Evolutionary conservation across 2,329 filamentous ascomycete genomes (phyloP).

Genomic region (Aspergillus intermedius): DNA sequence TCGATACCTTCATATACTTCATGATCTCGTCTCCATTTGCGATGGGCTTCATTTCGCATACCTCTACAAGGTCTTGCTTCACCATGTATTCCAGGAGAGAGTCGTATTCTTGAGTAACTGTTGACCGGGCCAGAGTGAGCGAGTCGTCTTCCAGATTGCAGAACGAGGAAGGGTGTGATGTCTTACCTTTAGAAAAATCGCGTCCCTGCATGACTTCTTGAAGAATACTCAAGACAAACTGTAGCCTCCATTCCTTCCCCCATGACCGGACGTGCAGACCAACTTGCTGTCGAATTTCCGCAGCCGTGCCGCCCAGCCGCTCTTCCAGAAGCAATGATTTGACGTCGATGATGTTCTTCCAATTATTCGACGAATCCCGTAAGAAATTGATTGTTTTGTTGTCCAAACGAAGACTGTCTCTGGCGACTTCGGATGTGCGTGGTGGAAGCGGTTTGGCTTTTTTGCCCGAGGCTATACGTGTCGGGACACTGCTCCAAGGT

Average conservation of each 20-base stretch:
- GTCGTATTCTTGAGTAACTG: constrained; percentile 47
- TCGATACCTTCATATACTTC: constrained; percentile 57
- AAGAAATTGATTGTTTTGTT: constrained; percentile 69
- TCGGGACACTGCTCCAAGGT: constrained; percentile 59
- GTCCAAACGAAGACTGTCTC: constrained; percentile 71
- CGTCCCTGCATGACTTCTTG: constrained; percentile 31
- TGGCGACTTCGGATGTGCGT: constrained; percentile 57
- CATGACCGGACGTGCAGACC: constrained; percentile 30
- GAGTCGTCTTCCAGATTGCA: not conserved
- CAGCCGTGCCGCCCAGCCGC: constrained; percentile 20
- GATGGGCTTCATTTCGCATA: constrained; percentile 55
- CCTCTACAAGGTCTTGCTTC: constrained; percentile 42
- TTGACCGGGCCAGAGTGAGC: constrained; percentile 4
- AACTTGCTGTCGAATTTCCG: constrained; percentile 32
- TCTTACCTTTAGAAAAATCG: constrained; percentile 25
- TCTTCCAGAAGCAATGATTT: constrained; percentile 40
- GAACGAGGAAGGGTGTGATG: not conserved
- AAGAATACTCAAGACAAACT: constrained; percentile 34
- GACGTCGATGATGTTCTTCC: constrained; percentile 55
- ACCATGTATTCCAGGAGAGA: constrained; percentile 48
- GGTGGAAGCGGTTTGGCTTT: constrained; percentile 51
- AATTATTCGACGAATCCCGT: constrained; percentile 57
- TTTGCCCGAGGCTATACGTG: constrained; percentile 30
- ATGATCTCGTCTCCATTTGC: constrained; percentile 71
- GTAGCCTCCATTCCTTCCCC: constrained; percentile 36